Conservation (phyloP, 78 protist genomes). For the Polysphondylium violaceum region DNA sequence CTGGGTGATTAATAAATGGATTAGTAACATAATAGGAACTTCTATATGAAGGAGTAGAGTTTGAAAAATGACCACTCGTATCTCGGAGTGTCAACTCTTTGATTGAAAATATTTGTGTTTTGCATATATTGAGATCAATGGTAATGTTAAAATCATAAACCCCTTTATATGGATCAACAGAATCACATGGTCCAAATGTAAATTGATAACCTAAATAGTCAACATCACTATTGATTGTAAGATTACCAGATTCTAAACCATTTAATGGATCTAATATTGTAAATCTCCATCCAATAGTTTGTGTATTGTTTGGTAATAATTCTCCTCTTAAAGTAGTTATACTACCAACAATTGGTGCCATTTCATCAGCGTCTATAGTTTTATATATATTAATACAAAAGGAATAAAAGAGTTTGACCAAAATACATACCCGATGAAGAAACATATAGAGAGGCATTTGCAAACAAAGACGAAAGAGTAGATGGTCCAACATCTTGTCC, state of each 20-base stretch:
- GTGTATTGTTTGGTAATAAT: no score
- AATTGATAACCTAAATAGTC: neutral
- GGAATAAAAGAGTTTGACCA: neutral
- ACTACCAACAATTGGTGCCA: neutral
- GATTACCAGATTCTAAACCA: conserved; percentile 8
- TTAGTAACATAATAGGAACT: neutral
- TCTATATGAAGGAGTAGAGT: no score
- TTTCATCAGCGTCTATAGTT: conserved; percentile 13
- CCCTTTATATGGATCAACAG: neutral
- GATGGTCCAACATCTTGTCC: neutral
- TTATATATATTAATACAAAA: neutral
- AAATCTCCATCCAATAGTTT: neutral
- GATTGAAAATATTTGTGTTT: neutral
- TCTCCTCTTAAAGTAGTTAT: no score
- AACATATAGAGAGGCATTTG: neutral
- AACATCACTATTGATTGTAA: neutral
- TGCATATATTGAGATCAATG: neutral
- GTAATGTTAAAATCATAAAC: neutral
- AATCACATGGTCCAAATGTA: neutral
- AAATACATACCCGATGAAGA: neutral
- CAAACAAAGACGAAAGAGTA: neutral
- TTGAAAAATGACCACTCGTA: neutral
- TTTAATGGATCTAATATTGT: neutral
- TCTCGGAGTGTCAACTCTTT: neutral
- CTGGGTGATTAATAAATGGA: conserved; percentile 28